Conservation (phyloP, 31 red algal species). For the Endocladia muricata region DNA sequence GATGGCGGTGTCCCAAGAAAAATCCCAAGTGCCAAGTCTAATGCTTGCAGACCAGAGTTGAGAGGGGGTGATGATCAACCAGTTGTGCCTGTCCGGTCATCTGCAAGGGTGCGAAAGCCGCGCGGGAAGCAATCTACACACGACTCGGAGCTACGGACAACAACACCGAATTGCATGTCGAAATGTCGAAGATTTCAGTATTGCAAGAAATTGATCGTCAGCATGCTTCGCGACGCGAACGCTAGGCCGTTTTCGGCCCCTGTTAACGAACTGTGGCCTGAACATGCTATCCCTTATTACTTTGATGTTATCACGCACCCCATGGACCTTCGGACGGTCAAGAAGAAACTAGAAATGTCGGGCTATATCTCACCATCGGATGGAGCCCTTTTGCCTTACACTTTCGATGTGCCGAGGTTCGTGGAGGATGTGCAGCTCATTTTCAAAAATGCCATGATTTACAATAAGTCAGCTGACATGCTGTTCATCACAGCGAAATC, state of each 20-base stretch:
- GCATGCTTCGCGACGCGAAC: conserved; percentile 54
- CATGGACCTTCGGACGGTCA: conserved; percentile 94
- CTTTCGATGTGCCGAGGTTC: conserved; percentile 41
- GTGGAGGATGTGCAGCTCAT: conserved; percentile 76
- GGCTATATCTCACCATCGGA: conserved; percentile 52
- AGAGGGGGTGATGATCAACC: not conserved
- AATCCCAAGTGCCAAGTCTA: not conserved
- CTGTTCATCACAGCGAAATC: conserved; percentile 54
- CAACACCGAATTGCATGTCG: conserved; percentile 47
- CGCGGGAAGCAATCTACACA: not conserved
- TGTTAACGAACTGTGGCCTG: conserved; percentile 83
- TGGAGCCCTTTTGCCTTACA: conserved; percentile 30
- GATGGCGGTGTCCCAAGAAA: not conserved
- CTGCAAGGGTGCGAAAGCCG: not conserved
- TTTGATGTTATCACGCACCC: conserved; percentile 82
- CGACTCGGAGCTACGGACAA: not conserved
- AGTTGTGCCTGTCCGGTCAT: not conserved
- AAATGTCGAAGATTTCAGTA: conserved; percentile 72
- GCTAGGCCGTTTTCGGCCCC: conserved; percentile 70
- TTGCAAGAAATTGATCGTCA: conserved; percentile 67
- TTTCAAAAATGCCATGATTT: conserved; percentile 86
- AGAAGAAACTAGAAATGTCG: conserved; percentile 72
- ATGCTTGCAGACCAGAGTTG: not conserved
- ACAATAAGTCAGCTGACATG: conserved; percentile 79
- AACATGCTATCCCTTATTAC: conserved; percentile 80